Percentiles rank a stretch among this genome's conserved stretches.
Evolutionary conservation across 192 early-diverging fungal genomes (phyloP).

Genomic region (Backusella liffmaniae): DNA sequence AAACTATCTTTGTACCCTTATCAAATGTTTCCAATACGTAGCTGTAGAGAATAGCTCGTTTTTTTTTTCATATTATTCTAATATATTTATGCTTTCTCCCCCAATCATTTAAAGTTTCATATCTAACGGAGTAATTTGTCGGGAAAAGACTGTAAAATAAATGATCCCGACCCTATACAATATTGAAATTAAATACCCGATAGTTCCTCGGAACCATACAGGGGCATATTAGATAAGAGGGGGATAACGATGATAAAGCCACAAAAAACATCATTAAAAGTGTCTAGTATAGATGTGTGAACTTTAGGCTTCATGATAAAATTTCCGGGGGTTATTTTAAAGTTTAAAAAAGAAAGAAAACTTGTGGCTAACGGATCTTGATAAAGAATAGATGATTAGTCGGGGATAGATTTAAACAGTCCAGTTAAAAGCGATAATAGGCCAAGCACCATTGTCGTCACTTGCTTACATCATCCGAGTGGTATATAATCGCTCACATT

Average conservation of each 20-base stretch:
- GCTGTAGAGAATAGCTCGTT: not conserved
- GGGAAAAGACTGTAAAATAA: conserved; percentile 9
- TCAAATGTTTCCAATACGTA: not conserved
- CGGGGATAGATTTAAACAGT: conserved; percentile 4
- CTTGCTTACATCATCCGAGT: conserved; percentile 4
- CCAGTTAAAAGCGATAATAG: not conserved
- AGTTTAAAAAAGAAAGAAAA: not conserved
- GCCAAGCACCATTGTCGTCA: not conserved
- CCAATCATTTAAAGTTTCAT: conserved; percentile 6
- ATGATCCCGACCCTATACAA: not conserved
- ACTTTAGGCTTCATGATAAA: not conserved
- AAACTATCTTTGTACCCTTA: conserved; percentile 69
- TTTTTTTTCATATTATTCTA: not conserved
- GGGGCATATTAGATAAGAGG: not conserved
- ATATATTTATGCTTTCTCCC: not conserved
- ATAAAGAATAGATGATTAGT: conserved; percentile 8
- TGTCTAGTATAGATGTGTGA: not conserved
- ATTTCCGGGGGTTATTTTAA: not conserved
- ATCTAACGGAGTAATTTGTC: conserved; percentile 6
- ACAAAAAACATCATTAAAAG: not conserved
- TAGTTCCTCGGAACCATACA: conserved; percentile 2
- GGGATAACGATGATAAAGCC: not conserved
- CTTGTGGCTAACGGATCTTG: not conserved
- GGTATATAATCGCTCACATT: not conserved
- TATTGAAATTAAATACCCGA: not conserved